phyloP scores from a whole-genome alignment of 225 moss, liverwort and hornwort species.

The Rhytidiadelphus loreus region DNA sequence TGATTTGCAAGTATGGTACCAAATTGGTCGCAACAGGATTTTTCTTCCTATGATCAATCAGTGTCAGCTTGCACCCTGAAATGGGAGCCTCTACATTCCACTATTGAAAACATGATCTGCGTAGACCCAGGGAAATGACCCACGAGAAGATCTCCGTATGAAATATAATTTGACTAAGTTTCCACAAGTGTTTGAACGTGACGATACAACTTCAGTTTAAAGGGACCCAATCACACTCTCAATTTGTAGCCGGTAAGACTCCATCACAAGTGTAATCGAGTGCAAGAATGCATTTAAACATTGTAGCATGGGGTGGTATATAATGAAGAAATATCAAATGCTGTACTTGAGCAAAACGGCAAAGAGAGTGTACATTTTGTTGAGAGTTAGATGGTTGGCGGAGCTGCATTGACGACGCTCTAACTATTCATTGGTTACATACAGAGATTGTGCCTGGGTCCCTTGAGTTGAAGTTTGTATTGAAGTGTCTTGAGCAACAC shows the following conservation, averaged over 20 bases:
- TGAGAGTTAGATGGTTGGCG: not conserved
- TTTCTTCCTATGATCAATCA: not conserved
- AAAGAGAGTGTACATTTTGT: not conserved
- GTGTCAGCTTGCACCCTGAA: not conserved
- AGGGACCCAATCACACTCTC: not conserved
- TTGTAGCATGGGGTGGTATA: fast-evolving
- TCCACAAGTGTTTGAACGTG: not conserved
- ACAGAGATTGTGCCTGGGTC: not conserved
- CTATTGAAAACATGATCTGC: not conserved
- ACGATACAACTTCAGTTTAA: too few species aligned
- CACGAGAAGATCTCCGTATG: not conserved
- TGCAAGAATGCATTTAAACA: not conserved
- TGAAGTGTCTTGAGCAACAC: not conserved
- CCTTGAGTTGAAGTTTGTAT: not conserved
- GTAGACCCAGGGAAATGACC: not conserved
- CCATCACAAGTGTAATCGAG: not conserved
- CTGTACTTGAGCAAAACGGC: not conserved
- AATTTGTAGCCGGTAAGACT: not conserved
- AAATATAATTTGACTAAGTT: not conserved
- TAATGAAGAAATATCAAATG: not conserved
- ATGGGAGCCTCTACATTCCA: not conserved
- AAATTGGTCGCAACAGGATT: not conserved
- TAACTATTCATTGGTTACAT: too few species aligned
- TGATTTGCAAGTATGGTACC: not conserved
- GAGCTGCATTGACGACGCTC: not conserved